These are phyloP conservation scores for Pulveroboletus frians DNA, from an alignment of 768 basidiomycete genomes.

Conservation along the genomic window DNA sequence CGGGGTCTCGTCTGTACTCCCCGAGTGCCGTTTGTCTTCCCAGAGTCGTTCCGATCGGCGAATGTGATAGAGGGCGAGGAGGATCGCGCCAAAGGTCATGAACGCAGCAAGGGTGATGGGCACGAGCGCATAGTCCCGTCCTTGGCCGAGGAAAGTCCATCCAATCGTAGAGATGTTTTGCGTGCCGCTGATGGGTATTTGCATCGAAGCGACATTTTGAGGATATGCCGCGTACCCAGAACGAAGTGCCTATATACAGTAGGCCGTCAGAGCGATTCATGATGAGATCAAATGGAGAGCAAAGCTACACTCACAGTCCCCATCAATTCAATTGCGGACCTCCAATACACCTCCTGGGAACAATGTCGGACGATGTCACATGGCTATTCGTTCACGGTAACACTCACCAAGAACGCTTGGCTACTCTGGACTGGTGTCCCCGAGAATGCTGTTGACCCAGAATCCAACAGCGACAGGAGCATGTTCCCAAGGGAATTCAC, in stretches of 20 bases:
- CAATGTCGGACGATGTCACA: background rate
- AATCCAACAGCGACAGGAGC: background rate
- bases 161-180: background rate
- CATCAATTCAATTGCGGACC: background rate
- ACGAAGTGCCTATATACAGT: background rate
- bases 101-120: background rate
- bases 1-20: too few species aligned
- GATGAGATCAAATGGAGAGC: background rate
- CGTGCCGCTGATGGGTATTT: background rate
- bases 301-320: background rate
- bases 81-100: background rate
- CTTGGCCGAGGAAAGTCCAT: background rate
- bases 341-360: background rate
- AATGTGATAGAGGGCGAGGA: background rate
- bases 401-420: background rate
- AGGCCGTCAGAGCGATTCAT: background rate
- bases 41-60: background rate
- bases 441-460: background rate
- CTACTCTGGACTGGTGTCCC: background rate
- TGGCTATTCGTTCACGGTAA: background rate
- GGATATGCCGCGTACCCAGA: background rate
- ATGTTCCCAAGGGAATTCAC: conserved; percentile 3
- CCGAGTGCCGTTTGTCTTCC: background rate
- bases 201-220: background rate
- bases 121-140: background rate